Percentiles rank a stretch among this genome's conserved stretches.
Conservation (phyloP, 805 yeast species). For the Metschnikowia hibisci region DNA sequence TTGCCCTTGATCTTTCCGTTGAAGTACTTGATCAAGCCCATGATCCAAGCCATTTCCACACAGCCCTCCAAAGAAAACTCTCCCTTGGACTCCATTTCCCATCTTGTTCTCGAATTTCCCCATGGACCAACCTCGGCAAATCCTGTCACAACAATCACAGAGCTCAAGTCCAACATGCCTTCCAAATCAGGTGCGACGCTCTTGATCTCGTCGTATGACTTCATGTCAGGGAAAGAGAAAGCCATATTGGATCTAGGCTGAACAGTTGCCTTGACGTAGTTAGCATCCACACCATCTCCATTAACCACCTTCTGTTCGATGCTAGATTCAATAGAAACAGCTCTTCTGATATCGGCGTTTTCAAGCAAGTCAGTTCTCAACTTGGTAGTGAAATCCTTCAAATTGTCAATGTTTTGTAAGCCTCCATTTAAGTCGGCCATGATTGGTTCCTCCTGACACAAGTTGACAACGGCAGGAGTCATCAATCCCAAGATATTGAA, state of each 20-base stretch:
- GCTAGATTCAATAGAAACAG: slow-evolving; percentile 90
- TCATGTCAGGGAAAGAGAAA: slow-evolving; percentile 87
- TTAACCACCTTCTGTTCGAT: slow-evolving; percentile 80
- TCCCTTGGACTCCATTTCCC: slow-evolving; percentile 98
- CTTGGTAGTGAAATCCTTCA: slow-evolving; percentile 79
- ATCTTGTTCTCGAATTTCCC: slow-evolving; percentile 98
- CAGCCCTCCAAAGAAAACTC: slow-evolving; percentile 96
- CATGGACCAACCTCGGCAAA: slow-evolving; percentile 99
- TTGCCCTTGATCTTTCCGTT: slow-evolving; percentile 85
- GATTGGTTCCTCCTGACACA: slow-evolving; percentile 91
- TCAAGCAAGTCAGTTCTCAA: slow-evolving; percentile 75
- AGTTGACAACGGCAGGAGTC: slow-evolving; percentile 77
- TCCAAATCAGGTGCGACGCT: slow-evolving; percentile 68
- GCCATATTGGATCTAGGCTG: slow-evolving; percentile 95
- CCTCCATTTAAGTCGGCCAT: slow-evolving; percentile 99
- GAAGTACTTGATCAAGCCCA: slow-evolving; percentile 96
- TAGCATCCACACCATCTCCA: slow-evolving; percentile 85
- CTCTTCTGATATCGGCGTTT: slow-evolving; percentile 89
- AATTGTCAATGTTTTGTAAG: slow-evolving; percentile 85
- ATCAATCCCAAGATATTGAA: slow-evolving; percentile 93
- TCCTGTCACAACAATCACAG: slow-evolving; percentile 93
- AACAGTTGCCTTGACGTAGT: slow-evolving; percentile 70
- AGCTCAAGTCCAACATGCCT: slow-evolving; percentile 88
- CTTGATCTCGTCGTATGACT: slow-evolving; percentile 71
- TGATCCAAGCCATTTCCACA: slow-evolving; percentile 99